Base-by-base conservation (phyloP, 2,329 filamentous ascomycete genomes). In the Hypoxylon rubiginosum region DNA sequence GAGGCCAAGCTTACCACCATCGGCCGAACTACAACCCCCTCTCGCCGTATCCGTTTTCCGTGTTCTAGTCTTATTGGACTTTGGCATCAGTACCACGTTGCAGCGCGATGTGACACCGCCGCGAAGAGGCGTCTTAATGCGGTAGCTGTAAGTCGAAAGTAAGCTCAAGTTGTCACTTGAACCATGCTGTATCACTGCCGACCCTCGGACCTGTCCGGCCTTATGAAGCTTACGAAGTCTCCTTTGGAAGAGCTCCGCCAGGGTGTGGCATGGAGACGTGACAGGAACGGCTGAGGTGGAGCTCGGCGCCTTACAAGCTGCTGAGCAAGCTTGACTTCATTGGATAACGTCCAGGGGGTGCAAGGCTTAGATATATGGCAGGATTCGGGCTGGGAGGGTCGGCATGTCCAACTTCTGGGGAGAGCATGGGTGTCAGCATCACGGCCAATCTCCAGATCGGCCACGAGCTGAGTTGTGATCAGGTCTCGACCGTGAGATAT, bases 261-360 rank as follows among this genome's bases (percentile, higher is more conserved):
- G 58, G 56, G 26, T 63, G 53, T 58, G 56, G 58, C 41, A 58
- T 59, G 53, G 58, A 36, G 58, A 67, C 30, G 56, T 50, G 55
- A 62, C 61, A 64, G 57, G 56, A 55, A 70, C 63, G 66, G 67
- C 65, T 74, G 68, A 68, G 70, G 62, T 72, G 68, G 70, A 73
- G 66, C 66, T 63, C 63, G 66, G 64, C 41, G 50, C 67, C 70
- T 74, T 71, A 72, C 69, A 68, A 71, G 68, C 61, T 71, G 72
- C 69, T 73, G 69, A 73, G 71, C 52, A 71, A 74, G 67, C 67
- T 51, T 13, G 26, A 54, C 26, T 54, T 57, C 39, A 71, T 72
- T 71, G 70, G 65, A 52, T 24, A 24, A 26, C 54, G 63, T 48
- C 45, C 49, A 63, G 57, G 60, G 58, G 43, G 49, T 58, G 58